These are phyloP conservation scores for Coniochaeta sp. DNA, from an alignment of 2,329 filamentous ascomycete genomes.

Conservation along the genomic window DNA sequence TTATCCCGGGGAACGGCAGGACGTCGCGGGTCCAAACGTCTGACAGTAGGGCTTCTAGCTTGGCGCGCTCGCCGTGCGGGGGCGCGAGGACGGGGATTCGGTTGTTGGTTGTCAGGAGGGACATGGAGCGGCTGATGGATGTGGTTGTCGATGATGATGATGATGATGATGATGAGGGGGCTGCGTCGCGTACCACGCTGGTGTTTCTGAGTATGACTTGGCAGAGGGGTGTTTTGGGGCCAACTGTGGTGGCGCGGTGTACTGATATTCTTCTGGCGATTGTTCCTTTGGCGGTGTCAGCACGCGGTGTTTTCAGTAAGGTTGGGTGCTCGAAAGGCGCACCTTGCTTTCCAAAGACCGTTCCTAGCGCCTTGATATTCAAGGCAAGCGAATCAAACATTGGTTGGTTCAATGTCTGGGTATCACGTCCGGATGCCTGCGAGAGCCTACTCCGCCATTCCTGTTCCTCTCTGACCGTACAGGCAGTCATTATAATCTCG, in stretches of 20 bases:
- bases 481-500: slow-evolving; percentile 82
- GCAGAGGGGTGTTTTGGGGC: slow-evolving; percentile 57
- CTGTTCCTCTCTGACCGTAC: slow-evolving; percentile 69
- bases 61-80: slow-evolving; percentile 64
- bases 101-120: slow-evolving; percentile 61
- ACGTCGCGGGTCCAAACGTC: slow-evolving; percentile 81
- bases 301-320: background rate
- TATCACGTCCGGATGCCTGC: slow-evolving; percentile 39
- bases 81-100: slow-evolving; percentile 65
- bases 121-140: slow-evolving; percentile 70
- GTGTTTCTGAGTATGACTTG: slow-evolving; percentile 88
- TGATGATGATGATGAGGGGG: slow-evolving; percentile 18
- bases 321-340: slow-evolving; percentile 6
- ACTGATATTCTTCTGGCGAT: slow-evolving; percentile 66
- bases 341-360: slow-evolving; percentile 68
- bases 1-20: slow-evolving; percentile 79
- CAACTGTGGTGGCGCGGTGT: slow-evolving; percentile 68
- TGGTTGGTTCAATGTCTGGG: slow-evolving; percentile 35
- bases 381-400: slow-evolving; percentile 59
- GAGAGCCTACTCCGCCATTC: slow-evolving; percentile 70
- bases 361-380: slow-evolving; percentile 66
- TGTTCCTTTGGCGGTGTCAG: slow-evolving; percentile 34
- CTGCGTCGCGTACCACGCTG: slow-evolving; percentile 50
- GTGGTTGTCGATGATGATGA: slow-evolving; percentile 30
- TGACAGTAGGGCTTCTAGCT: slow-evolving; percentile 64